Base-by-base conservation (phyloP, 2,329 filamentous ascomycete species). In the Gaeumannomyces sp. region DNA sequence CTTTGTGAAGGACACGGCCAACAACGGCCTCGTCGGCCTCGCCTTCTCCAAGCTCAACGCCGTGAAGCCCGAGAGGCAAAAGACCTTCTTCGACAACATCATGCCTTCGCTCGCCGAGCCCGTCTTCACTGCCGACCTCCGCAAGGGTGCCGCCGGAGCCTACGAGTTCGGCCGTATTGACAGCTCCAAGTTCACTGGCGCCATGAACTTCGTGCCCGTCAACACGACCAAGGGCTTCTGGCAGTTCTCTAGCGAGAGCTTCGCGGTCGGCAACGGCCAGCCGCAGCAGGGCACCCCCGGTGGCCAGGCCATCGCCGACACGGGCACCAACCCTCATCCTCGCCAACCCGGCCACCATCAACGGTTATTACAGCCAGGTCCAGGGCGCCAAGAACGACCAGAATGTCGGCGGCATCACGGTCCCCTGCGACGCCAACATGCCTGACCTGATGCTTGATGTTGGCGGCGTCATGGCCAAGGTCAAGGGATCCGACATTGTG, bases 91-190 rank as follows among this genome's bases (percentile, higher is more conserved):
- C 73, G 88, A 90, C 71, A 92, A 90, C 73, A 78, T 89, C 69
- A 83, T 84, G 74, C 68, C 74, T n/a, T 74, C 78, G 25, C 83
- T 92, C 29, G 81, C 84, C 31, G 76, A 84, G 74, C 89, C 89
- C 0, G 77, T 93, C 57, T 90, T 93, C 76, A 91, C 89, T 0
- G 89, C 88, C 29, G 83, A 89, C 66, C 80, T 94, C 59, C 84
- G 85, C 71, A 81, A 84, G 68, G 79, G 82, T 66, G 79, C 80
- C 22, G 77, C 80, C 2, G 90, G 90, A 60, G 81, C 83, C 35
- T 93, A 92, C 76, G 87, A 92, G 72, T 93, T 93, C 71, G 91
- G 91, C 66, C 81, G 76, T 69, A 87, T 93, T 70, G 88, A 93
- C 73, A 72, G 71, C 1, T 77, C 77, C 65, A 86, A 90, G 70